These are phyloP conservation scores for Bryoerythrophyllum caledonicum DNA, from an alignment of 225 moss, liverwort and hornwort genomes.

Conservation along the genomic window DNA sequence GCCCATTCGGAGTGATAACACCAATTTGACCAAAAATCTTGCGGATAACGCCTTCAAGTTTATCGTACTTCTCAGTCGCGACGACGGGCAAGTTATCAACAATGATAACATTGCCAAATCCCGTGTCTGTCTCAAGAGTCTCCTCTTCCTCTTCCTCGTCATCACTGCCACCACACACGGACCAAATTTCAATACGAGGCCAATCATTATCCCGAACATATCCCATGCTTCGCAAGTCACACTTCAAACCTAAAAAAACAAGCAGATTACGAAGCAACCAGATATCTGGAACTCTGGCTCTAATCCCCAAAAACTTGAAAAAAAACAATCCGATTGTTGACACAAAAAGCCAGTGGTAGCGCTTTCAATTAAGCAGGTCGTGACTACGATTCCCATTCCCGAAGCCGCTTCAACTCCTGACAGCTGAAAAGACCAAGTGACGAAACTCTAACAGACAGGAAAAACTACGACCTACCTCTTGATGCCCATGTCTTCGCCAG, in stretches of 20 bases:
- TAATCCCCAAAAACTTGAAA: neutral
- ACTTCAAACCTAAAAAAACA: too few relatives aligned
- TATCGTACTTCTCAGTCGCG: conserved; percentile 87
- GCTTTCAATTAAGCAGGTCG: neutral
- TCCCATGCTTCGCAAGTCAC: neutral
- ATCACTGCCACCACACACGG: conserved; percentile 54
- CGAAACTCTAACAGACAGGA: neutral
- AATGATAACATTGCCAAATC: conserved; percentile 92
- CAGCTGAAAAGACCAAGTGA: neutral
- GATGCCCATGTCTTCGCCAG: conserved; percentile 86
- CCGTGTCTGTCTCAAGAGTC: conserved; percentile 82
- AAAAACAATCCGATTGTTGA: neutral
- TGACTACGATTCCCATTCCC: neutral
- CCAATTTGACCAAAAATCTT: conserved; percentile 99
- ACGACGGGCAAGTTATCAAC: conserved; percentile 94
- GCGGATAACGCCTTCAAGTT: conserved; percentile 88
- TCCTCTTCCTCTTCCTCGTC: conserved; percentile 99
- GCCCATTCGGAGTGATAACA: conserved; percentile 75
- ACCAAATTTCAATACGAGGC: conserved; percentile 2
- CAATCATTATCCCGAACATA: neutral
- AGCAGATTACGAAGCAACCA: neutral
- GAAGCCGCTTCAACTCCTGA: neutral
- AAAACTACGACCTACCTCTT: conserved; percentile 76
- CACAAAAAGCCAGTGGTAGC: neutral
- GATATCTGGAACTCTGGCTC: neutral